Conservation (phyloP, 495 filamentous ascomycete species). For the Cryomyces minteri region DNA sequence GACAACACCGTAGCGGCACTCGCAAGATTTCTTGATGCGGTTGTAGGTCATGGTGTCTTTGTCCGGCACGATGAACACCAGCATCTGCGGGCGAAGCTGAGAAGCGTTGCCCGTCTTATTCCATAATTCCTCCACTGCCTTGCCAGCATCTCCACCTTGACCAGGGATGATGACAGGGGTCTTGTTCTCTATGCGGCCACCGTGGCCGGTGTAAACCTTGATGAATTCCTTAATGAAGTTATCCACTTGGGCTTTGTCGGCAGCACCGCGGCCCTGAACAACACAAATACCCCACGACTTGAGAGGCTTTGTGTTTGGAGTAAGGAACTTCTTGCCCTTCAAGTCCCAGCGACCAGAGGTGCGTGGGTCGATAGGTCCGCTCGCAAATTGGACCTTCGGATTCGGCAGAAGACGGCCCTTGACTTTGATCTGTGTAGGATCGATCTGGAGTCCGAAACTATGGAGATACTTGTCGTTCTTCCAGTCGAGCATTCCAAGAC, state of each 20-base stretch:
- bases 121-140: conserved; percentile 34
- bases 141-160: conserved; percentile 28
- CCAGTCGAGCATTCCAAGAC: conserved; percentile 50
- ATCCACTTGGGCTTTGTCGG: conserved; percentile 26
- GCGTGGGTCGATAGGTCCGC: background rate
- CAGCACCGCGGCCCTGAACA: conserved; percentile 24
- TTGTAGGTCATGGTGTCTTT: conserved; percentile 50
- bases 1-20: conserved; percentile 60
- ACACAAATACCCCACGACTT: conserved; percentile 53
- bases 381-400: conserved; percentile 46
- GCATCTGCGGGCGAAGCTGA: conserved; percentile 21
- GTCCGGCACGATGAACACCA: conserved; percentile 49
- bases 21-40: conserved; percentile 63
- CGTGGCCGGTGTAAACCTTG: conserved; percentile 47
- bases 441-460: conserved; percentile 50
- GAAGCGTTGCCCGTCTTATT: conserved; percentile 27
- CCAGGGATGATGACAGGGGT: conserved; percentile 18
- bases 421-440: conserved; percentile 34
- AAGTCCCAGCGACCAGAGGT: conserved; percentile 69
- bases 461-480: conserved; percentile 43
- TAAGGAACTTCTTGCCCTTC: conserved; percentile 54
- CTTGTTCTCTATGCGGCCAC: conserved; percentile 36
- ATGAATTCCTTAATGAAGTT: conserved; percentile 42
- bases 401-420: conserved; percentile 52
- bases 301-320: conserved; percentile 36